Evolutionary conservation across 2,329 filamentous ascomycete species (phyloP), one percentile per base, ranked within the genome.

Genomic region (Cadophora luteo-olivacea): DNA sequence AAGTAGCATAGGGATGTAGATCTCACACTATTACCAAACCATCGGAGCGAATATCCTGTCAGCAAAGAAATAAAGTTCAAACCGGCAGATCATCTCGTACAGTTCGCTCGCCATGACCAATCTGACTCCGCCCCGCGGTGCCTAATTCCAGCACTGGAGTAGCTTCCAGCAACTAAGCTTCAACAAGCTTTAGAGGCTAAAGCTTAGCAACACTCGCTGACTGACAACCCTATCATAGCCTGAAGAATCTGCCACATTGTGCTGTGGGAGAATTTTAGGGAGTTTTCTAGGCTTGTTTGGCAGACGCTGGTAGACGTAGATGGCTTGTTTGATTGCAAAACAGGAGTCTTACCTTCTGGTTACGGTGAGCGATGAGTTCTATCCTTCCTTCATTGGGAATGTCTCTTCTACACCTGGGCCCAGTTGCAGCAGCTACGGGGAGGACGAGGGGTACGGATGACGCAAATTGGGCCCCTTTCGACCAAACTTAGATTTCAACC

Each of bases 131-230:
- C 54, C 52, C 54, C 29, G 32, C 54, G 29, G 36, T n/a, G 4
- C 25, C 25, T 57, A 57, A 29, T 57, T 33, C 54, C 54, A 57
- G 29, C 29, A 29, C 32, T 19, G 54, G 36, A 16, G 54, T 57
- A 36, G 54, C 54, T 57, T 57, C 16, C n/a, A 57, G 29, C 32
- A 8, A 36, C 54, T 16, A 57, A 57, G 54, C 54, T 55, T 55
- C 24, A 33, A 33, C 25, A 55, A 55, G 52, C 52, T 36, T 57
- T 57, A 57, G 54, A 2, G 24, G 7, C 14, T n/a, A 57, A 57
- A 57, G 54, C 54, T 57, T 57, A 57, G 32, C 32, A 57, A 29
- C 4, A 52, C 24, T 12, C 24, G 51, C 32, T 57, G 29, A 57
- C 36, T 5, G 8, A 32, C 54, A 57, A 16, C 29, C 54, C 29